Base-by-base conservation (phyloP, 306 rosid species). In the Alnus rubra region DNA sequence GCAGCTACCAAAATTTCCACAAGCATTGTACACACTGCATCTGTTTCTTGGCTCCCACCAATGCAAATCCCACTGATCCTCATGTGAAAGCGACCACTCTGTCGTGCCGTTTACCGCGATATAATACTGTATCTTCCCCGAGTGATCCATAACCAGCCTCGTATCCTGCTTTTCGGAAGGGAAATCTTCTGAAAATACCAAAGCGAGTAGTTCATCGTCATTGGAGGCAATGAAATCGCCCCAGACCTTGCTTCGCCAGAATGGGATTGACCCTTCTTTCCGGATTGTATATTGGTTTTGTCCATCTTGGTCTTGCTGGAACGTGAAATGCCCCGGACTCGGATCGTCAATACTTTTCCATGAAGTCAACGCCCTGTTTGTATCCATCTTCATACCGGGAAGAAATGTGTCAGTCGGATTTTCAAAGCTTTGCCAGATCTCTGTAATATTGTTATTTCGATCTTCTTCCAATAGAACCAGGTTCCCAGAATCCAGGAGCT, bases 331-430 rank as follows among this genome's bases (percentile, higher is more conserved):
- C 70, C 92, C 87, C 0, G 0, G 0, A 16, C 7, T 18, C 0
- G 94, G 89, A 18, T 90, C 78, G 0, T 5, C 12, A 9, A 19
- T 0, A 4, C 1, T 2, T 73, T 6, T 79, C 90, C 90, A 83
- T 0, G 84, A 87, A 37, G 60, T 85, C 85, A 90, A 75, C 0
- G 0, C 0, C 4, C 82, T 15, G 12, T 1, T 2, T 0, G 2
- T 2, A 63, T 73, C 58, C 88, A 88, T 87, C 39, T 78, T 9
- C 92, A 90, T 90, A 23, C 77, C 78, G 0, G 86, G 85, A 33
- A 90, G 80, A 78, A 90, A 88, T 47, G 95, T 88, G 58, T 88
- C 79, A 2, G 90, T 85, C 18, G 90, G 89, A 9, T 60, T 1
- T 0, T 62, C 9, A 68, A 90, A 89, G 51, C 91, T 89, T 48